Base-by-base conservation (phyloP, 2,329 filamentous ascomycete species). In the Aspergillus sp. region DNA sequence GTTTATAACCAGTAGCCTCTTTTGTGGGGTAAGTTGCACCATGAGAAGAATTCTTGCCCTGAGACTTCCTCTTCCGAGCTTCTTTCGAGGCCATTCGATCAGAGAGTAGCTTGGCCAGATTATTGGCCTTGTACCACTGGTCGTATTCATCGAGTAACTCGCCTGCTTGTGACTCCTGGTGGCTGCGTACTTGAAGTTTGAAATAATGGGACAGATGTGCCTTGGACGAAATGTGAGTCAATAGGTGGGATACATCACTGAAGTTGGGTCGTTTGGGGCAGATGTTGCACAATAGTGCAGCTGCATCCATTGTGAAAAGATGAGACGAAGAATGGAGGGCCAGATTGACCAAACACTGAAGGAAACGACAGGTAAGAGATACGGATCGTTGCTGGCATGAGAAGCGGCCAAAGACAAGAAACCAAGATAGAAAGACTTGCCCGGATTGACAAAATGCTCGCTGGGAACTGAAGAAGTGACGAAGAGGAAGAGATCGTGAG, bases 191-290 rank as follows among this genome's bases (percentile, higher is more conserved):
- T 57, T 88, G 84, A 41, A 89, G 77, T 59, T 88, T 89, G 71
- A 90, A 94, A 58, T 88, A 83, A 61, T 88, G 80, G 47, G 89
- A 83, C 30, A 96, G 73, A 64, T 97, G 91, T n/a, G 86, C 86
- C 64, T 96, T 96, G 51, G 90, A 96, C 47, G 86, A 82, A 49
- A 96, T 81, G 62, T 97, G 91, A 9, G 91, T 97, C 60, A 97
- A 79, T 32, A 96, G 75, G 66, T 96, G 91, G 30, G 90, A 95
- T 36, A 90, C 76, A 66, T 97, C 91, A 44, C 89, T 95, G 69
- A 96, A 96, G 28, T 70, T 79, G 33, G 88, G 88, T 48, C 78
- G 78, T 53, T 85, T 88, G 31, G 86, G 85, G 64, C 91, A 97
- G 54, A 95, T 84, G 59, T 77, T 83, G 79, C 91, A 97, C 54